Base-by-base conservation (phyloP, 2,329 filamentous ascomycete genomes). In the Ophiocordyceps unilateralis region DNA sequence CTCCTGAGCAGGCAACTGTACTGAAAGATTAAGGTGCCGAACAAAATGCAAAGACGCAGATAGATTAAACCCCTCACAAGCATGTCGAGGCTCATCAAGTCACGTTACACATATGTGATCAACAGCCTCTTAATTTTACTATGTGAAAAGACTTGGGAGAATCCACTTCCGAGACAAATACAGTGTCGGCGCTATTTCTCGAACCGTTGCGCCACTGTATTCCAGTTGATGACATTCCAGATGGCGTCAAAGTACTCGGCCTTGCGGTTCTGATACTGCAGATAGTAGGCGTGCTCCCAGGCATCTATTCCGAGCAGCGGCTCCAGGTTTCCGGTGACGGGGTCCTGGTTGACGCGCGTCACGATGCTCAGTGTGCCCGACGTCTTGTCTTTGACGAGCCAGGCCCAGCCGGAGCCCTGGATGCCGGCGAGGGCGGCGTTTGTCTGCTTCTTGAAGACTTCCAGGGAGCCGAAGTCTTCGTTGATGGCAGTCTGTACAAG, bases 201-300 rank as follows among this genome's bases (percentile, higher is more conserved):
- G 57, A 85, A 86, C 50, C 85, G 76, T 70, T 80, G 77, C 61
- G 83, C 79, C 39, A 86, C 88, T 26, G 82, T 76, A 75, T 87
- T 86, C 88, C 88, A 95, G 78, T 94, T 94, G 63, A 94, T 70
- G 41, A 94, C 87, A 53, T 93, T 84, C 88, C 88, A 94, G 60
- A 94, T 82, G 46, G 85, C 85, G 55, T 75, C 75, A 65, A 94
- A 94, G 72, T 94, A 94, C 69, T 94, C 87, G 45, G 82, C 87
- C 78, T 94, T 94, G 64, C 86, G 81, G 73, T 94, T 94, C 76
- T 94, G 76, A 68, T 94, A 94, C 69, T 94, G 85, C 48, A 94
- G 72, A 67, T 93, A 93, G 71, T 93, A 93, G 42, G 87, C 87
- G 66, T 94, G 87, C 72, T 94, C 87, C 87, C 87, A 94, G 43